Evolutionary conservation across 805 yeast genomes (phyloP), one percentile per base, ranked within the genome.

Genomic region (Priceomyces medius): DNA sequence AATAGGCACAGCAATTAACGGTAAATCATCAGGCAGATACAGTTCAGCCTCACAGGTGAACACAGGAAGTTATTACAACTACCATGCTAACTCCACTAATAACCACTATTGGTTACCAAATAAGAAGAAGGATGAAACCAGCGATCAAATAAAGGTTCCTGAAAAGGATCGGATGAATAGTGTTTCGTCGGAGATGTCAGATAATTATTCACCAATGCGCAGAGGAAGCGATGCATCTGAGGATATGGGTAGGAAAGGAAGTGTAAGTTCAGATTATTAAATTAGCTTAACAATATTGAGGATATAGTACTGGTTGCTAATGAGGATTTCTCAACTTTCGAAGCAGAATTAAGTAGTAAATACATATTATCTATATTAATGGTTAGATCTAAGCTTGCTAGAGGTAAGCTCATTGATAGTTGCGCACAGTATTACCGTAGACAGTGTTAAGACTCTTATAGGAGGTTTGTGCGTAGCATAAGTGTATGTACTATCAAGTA

Each of bases 41-140:
- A 54, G 58, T 13, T 61, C 63, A 24, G 38, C 58, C 10, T 45
- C 59, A 3, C 71, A 61, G 41, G 73, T 67, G 9, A 68, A 68
- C 40, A 48, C 66, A 4, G 74, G 74, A 2, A 49, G 49, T 3
- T 66, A 50, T 42, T 68, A 68, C 44, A 66, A 60, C 44, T 67
- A 68, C 43, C 69, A 63, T 32, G 44, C 56, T 31, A 63, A 54
- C 33, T 54, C 58, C 17, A 65, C 68, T 26, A 68, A 68, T 45
- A 68, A 68, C 46, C 59, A 63, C 20, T 68, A 62, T 26, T 68
- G 74, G 74, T 46, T 68, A 50, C 66, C 71, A 36, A 18, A 28
- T 12, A 41, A 23, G 35, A 47, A 38, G 19, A 42, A 35, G 19
- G 37, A 27, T 2, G 45, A 36, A 2, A 35, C 44, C 5, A 32